phyloP scores from a whole-genome alignment of 177 flowering plant genomes.

The Vitis hybrid region DNA sequence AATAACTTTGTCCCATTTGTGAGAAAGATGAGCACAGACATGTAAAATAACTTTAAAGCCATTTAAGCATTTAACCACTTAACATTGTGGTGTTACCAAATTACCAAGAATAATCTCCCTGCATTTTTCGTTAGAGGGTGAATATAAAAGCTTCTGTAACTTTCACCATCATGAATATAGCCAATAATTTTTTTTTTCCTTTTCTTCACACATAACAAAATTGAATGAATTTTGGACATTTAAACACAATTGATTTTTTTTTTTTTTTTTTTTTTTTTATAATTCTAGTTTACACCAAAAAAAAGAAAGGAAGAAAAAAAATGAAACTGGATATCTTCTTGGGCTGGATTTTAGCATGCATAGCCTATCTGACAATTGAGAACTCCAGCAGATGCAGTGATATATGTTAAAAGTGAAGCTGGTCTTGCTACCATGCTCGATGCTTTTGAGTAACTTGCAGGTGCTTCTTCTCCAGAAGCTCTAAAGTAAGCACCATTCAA shows the following conservation, averaged over 20 bases:
- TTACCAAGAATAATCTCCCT: background rate
- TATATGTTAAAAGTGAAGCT: slow-evolving; percentile 24
- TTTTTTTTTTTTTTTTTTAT: background rate
- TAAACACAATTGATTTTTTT: background rate
- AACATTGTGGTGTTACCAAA: background rate
- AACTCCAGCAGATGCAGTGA: slow-evolving; percentile 27
- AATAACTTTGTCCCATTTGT: slow-evolving; percentile 45
- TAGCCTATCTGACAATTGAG: slow-evolving; percentile 29
- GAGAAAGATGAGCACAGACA: slow-evolving; percentile 35
- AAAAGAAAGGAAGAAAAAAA: background rate
- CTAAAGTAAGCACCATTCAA: slow-evolving; percentile 49
- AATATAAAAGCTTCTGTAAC: background rate
- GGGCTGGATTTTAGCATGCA: slow-evolving; percentile 18
- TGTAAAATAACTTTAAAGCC: slow-evolving; percentile 11
- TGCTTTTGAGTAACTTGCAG: slow-evolving; percentile 37
- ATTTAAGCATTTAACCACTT: background rate
- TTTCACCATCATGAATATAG: background rate
- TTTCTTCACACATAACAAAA: no score
- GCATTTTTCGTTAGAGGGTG: background rate
- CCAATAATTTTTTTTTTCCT: background rate
- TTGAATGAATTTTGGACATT: background rate
- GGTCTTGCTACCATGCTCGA: slow-evolving; percentile 51
- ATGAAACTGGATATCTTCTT: background rate
- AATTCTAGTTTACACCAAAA: background rate
- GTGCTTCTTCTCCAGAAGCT: slow-evolving; percentile 34